Evolutionary conservation across 352 stramenopile species (phyloP), one percentile per base, ranked within the genome.

Genomic region (Globisporangium cederbergense): DNA sequence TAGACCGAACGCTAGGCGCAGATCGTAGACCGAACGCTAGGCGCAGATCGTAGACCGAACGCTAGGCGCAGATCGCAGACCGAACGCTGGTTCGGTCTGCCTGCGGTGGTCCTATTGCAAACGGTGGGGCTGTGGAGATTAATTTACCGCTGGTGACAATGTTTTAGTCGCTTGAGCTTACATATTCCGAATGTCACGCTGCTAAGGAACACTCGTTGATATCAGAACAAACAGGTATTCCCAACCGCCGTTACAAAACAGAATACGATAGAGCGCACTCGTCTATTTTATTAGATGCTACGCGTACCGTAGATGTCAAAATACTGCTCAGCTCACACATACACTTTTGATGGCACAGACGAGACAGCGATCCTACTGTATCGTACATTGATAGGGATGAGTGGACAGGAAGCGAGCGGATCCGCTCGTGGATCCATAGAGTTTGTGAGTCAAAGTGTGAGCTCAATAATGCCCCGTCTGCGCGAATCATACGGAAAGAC

Each of bases 381-480:
- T 9, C 38, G 38, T 18, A 45, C 38, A 45, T 45, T 18, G 38
- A 18, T 11, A 11, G 38, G 38, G 38, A 45, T 45, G 38, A 45
- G 38, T 45, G 38, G 38, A 54, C 47, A 11, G 20, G 47, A 25
- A 54, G n/a, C 47, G 38, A 54, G 47, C 18, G 30, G 47, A 54
- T 54, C 30, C 25, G 30, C 30, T 54, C 47, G 22, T 18, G n/a
- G 22, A 18, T n/a, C 5, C 47, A 34, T 30, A 30, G 9, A 14
- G n/a, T 22, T 36, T 16, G 0, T 8, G 45, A 43, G 38, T 45
- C 10, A 45, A 45, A 18, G 18, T 11, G 38, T 43, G 50, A 57
- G 50, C 50, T 57, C 28, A 16, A 57, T 4, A 20, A 40, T 40
- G 50, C 28, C 50, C 32, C 50, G 50, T 57, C 28, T 40, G 49